Evolutionary conservation across 305 asterid species (phyloP).

Genomic region (Vinca major): DNA sequence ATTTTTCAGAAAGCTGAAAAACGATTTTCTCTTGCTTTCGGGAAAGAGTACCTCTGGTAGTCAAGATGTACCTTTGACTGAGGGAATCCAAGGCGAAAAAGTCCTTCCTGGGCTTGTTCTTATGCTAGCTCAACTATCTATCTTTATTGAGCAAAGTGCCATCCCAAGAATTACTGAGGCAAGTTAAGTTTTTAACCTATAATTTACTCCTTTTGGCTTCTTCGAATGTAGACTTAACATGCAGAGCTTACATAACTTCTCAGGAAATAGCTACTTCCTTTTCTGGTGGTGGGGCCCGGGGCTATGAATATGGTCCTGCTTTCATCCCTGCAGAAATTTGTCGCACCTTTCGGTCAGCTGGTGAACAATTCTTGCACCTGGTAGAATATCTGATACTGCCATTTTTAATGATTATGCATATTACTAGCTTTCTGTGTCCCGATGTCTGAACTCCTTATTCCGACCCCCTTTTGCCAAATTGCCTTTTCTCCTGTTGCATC

Average conservation of each 20-base stretch:
- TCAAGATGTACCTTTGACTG: slow-evolving; percentile 39
- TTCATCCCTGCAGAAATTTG: slow-evolving; percentile 75
- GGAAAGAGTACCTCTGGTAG: slow-evolving; percentile 51
- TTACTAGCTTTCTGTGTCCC: slow-evolving; percentile 4
- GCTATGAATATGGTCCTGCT: slow-evolving; percentile 51
- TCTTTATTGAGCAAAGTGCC: slow-evolving; percentile 65
- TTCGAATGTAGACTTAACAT: background rate
- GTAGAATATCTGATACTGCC: slow-evolving; percentile 32
- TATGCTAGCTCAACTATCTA: slow-evolving; percentile 58
- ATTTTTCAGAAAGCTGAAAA: slow-evolving; percentile 64
- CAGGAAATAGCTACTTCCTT: slow-evolving; percentile 79
- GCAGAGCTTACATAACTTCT: slow-evolving; percentile 19
- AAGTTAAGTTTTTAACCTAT: slow-evolving; percentile 18
- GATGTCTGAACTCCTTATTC: background rate
- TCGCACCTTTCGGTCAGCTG: slow-evolving; percentile 65
- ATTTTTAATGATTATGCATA: background rate
- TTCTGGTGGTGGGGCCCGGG: slow-evolving; percentile 57
- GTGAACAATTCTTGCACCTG: slow-evolving; percentile 68
- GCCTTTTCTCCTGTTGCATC: slow-evolving; percentile 3
- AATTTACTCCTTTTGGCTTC: background rate
- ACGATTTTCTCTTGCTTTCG: slow-evolving; percentile 54
- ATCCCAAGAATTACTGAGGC: slow-evolving; percentile 80
- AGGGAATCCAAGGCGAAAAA: slow-evolving; percentile 50
- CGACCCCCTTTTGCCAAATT: background rate
- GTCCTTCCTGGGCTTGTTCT: slow-evolving; percentile 78